Evolutionary conservation across 129 eudicot genomes (phyloP).

Genomic region (Helichrysum umbraculigerum): DNA sequence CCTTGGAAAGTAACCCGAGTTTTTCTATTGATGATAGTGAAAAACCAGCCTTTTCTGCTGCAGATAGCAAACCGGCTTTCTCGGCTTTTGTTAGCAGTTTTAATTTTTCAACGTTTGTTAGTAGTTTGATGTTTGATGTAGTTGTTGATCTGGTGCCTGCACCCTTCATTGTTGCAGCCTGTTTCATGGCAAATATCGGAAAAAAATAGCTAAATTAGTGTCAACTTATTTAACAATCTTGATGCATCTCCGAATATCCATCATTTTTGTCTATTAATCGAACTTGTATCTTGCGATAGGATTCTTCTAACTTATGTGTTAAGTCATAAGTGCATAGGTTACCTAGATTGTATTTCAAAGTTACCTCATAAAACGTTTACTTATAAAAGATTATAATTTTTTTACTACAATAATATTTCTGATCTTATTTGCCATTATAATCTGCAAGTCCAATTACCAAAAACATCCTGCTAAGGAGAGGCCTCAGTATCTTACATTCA

Average conservation of each 20-base stretch:
- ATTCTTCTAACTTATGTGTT: neutral
- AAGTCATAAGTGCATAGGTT: neutral
- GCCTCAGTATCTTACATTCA: neutral
- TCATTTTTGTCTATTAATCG: neutral
- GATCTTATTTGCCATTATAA: neutral
- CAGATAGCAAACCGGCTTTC: slow-evolving; percentile 84
- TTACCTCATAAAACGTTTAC: no score
- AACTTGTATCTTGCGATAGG: neutral
- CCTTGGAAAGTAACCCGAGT: slow-evolving; percentile 84
- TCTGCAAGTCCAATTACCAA: neutral
- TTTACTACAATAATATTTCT: no score
- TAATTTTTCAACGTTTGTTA: slow-evolving; percentile 80
- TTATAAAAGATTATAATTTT: no score
- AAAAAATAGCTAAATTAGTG: neutral
- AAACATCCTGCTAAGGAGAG: neutral
- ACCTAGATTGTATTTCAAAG: neutral
- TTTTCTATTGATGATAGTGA: slow-evolving; percentile 79
- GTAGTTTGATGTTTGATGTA: slow-evolving; percentile 54
- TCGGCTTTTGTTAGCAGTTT: slow-evolving; percentile 91
- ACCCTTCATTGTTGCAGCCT: slow-evolving; percentile 47
- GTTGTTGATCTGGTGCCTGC: slow-evolving; percentile 26
- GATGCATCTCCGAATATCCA: neutral
- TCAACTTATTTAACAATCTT: neutral
- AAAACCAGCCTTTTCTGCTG: slow-evolving; percentile 79
- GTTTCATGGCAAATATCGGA: slow-evolving; percentile 14